These are phyloP conservation scores for Xeromyces bisporus DNA, from an alignment of 495 filamentous ascomycete species.

Conservation along the genomic window DNA sequence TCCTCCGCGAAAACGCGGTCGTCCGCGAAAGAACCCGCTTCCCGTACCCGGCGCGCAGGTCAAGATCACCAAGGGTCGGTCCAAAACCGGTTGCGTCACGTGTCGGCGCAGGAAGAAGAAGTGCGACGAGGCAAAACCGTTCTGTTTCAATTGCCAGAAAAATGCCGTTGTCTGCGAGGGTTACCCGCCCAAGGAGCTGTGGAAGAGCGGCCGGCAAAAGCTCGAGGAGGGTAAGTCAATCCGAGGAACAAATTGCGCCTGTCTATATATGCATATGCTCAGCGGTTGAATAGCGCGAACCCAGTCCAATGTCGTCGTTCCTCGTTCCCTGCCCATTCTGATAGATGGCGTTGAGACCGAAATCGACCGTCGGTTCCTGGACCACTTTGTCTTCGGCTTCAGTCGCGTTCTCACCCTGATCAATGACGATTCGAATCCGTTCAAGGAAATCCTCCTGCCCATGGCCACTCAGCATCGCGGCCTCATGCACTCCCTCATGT, in stretches of 20 bases:
- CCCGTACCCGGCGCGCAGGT: slow-evolving; percentile 33
- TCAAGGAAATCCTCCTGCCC: slow-evolving; percentile 73
- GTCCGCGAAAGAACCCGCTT: slow-evolving; percentile 71
- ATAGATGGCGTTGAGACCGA: slow-evolving; percentile 78
- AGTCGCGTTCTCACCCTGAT: slow-evolving; percentile 70
- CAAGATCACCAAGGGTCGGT: slow-evolving; percentile 72
- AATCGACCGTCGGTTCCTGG: slow-evolving; percentile 66
- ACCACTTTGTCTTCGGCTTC: slow-evolving; percentile 70
- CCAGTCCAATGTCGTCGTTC: slow-evolving; percentile 27
- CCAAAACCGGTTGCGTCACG: slow-evolving; percentile 87
- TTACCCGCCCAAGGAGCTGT: slow-evolving; percentile 75
- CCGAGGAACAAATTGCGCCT: no score
- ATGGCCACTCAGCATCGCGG: slow-evolving; percentile 71
- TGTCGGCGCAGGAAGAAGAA: slow-evolving; percentile 92
- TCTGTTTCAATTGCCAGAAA: slow-evolving; percentile 80
- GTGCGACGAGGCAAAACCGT: slow-evolving; percentile 86
- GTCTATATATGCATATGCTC: no score
- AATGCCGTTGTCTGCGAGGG: slow-evolving; percentile 88
- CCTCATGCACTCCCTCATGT: slow-evolving; percentile 85
- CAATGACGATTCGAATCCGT: slow-evolving; percentile 72
- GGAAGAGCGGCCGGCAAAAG: slow-evolving; percentile 69
- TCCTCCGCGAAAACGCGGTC: slow-evolving; percentile 45
- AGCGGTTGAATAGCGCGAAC: no score
- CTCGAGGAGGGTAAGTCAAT: slow-evolving; percentile 56
- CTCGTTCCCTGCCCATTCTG: slow-evolving; percentile 55